These are phyloP conservation scores for Nitzschia sp. DNA, from an alignment of 108 stramenopile genomes.

Conservation along the genomic window DNA sequence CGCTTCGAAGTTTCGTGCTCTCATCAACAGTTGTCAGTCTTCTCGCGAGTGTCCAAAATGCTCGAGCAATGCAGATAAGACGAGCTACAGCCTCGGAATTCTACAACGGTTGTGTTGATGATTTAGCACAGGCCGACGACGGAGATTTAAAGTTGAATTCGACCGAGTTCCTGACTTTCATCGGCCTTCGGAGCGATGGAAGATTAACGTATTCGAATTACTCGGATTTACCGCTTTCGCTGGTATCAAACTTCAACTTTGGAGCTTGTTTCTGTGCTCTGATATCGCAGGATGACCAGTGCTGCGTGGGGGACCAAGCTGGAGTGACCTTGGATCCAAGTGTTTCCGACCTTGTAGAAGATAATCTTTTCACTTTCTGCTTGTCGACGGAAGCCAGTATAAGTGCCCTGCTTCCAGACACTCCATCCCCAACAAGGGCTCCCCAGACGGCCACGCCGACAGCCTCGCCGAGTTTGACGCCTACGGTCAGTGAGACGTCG, in stretches of 20 bases:
- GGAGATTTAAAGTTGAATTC: constrained; percentile 6
- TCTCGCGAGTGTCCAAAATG: too few relatives aligned
- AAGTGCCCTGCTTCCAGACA: neutral
- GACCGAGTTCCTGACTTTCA: constrained; percentile 25
- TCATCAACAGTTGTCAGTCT: too few relatives aligned
- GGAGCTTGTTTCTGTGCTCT: constrained; percentile 29
- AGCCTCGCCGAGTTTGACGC: neutral
- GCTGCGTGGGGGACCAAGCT: constrained; percentile 25
- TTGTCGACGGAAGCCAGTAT: neutral
- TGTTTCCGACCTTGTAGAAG: constrained; percentile 2
- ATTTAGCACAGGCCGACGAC: constrained; percentile 17
- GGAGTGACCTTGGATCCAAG: constrained; percentile 9
- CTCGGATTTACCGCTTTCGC: constrained; percentile 24
- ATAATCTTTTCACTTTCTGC: constrained; percentile 27
- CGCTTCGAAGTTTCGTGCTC: too few relatives aligned
- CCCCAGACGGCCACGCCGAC: constrained; percentile 1
- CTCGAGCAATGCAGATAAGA: too few relatives aligned
- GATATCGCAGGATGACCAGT: constrained; percentile 2
- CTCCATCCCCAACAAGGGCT: constrained; percentile 4
- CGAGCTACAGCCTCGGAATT: too few relatives aligned
- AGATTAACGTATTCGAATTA: constrained; percentile 1
- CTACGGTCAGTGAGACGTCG: neutral
- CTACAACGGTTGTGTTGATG: constrained; percentile 24
- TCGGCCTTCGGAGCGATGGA: constrained; percentile 21
- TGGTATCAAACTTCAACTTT: constrained; percentile 28